phyloP scores from a whole-genome alignment of 345 rosid genomes.

The Chamaenerion angustifolium region DNA sequence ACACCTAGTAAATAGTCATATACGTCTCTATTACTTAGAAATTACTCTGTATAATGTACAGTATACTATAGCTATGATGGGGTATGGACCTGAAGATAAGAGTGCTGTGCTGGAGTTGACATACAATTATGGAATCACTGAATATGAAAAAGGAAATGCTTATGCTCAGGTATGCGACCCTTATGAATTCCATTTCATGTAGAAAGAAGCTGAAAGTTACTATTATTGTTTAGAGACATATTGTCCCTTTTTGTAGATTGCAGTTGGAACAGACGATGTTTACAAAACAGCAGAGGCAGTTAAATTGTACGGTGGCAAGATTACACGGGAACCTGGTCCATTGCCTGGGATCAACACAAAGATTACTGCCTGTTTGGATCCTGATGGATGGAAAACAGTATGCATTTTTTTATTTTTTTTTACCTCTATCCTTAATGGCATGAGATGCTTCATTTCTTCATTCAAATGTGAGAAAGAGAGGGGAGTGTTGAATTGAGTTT shows the following conservation, averaged over 20 bases:
- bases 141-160: slow-evolving; percentile 80
- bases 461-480: too few species aligned
- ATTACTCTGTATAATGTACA: slow-evolving; percentile 11
- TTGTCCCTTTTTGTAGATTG: slow-evolving; percentile 38
- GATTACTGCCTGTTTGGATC: slow-evolving; percentile 93
- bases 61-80: slow-evolving; percentile 88
- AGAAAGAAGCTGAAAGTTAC: too few species aligned
- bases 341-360: slow-evolving; percentile 90
- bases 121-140: slow-evolving; percentile 83
- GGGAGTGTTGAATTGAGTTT: too few species aligned
- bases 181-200: too few species aligned
- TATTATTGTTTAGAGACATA: too few species aligned
- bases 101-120: slow-evolving; percentile 72
- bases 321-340: slow-evolving; percentile 92
- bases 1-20: too few species aligned
- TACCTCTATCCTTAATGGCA: too few species aligned
- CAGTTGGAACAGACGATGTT: slow-evolving; percentile 93
- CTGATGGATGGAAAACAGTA: slow-evolving; percentile 99
- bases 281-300: slow-evolving; percentile 92
- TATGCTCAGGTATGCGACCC: slow-evolving; percentile 60
- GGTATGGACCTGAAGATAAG: slow-evolving; percentile 92
- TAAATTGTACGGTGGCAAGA: slow-evolving; percentile 70
- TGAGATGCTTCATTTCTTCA: too few species aligned
- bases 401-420: too few species aligned
- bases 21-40: too few species aligned